Base-by-base conservation (phyloP, 345 rosid genomes). In the Citrus reticulata region DNA sequence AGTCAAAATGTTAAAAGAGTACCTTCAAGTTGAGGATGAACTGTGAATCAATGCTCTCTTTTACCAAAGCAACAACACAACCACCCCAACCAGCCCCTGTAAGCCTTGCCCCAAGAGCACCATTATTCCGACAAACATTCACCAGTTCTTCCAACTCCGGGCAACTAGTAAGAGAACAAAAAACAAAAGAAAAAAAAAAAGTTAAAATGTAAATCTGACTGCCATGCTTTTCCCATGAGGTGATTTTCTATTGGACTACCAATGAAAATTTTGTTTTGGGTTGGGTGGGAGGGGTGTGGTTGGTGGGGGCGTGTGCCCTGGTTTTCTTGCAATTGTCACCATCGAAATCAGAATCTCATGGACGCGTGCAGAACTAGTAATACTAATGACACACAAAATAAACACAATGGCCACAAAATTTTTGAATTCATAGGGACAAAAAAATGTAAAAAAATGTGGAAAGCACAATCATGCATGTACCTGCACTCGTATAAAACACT, bases 21-120 rank as follows among this genome's bases (percentile, higher is more conserved):
- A 96, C 99, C 97, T 91, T 94, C 62, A 96, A 78, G 22, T 93
- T 87, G 66, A 88, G 82, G 78, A 94, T 96, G 86, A 94, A 93
- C 79, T 91, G 94, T 22, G 98, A 91, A 65, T 90, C 99, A 22
- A 88, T 86, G 59, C 83, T 29, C 74, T 94, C 98, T 77, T 91
- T 94, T 57, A 96, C 98, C 72, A 96, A 84, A 35, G 97, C 93
- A 39, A 96, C 99, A 1, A 95, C 92, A 54, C 99, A 96, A 54
- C 99, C 98, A 11, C 99, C 99, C 99, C 98, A 96, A 75, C 99
- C 99, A 13, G 99, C 99, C 61, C 98, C 99, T 0, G 98, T 96
- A 39, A 96, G 95, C 85, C 99, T 93, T 51, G 99, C 98, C 64
- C 99, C 98, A 20, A 96, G 82, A 69, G 99, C 97, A 58, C 86